phyloP scores from a whole-genome alignment of 2,329 filamentous ascomycete species.

The Paraphaeosphaeria minitans region DNA sequence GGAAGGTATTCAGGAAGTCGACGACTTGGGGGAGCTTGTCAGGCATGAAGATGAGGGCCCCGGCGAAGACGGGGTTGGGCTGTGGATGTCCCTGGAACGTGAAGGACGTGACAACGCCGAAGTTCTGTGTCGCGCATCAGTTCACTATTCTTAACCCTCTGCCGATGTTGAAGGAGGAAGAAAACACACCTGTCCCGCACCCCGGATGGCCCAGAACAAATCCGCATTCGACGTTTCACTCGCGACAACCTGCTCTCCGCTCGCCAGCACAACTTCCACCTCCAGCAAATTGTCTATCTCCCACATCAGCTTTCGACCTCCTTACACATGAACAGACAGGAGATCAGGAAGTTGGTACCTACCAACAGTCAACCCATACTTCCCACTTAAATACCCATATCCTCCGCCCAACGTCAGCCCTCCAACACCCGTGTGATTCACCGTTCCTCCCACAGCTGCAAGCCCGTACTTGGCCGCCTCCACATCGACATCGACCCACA shows the following conservation, averaged over 20 bases:
- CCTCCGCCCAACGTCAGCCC: slow-evolving; percentile 62
- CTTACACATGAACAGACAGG: too few species aligned
- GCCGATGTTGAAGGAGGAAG: neutral
- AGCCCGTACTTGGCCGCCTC: slow-evolving; percentile 57
- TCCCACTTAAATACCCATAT: slow-evolving; percentile 61
- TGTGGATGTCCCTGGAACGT: slow-evolving; percentile 43
- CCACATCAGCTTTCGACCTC: neutral
- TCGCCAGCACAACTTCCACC: slow-evolving; percentile 41
- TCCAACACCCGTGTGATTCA: slow-evolving; percentile 67
- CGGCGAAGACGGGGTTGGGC: slow-evolving; percentile 39
- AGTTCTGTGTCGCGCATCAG: slow-evolving; percentile 25
- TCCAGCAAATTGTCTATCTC: slow-evolving; percentile 45
- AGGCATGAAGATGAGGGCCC: slow-evolving; percentile 45
- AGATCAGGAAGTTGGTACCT: slow-evolving; percentile 16
- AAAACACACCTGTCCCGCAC: slow-evolving; percentile 30
- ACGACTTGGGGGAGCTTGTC: slow-evolving; percentile 35
- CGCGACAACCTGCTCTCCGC: slow-evolving; percentile 43
- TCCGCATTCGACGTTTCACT: slow-evolving; percentile 30
- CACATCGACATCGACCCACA: slow-evolving; percentile 61
- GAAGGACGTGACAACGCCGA: slow-evolving; percentile 51
- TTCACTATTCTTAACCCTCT: neutral
- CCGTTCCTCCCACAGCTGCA: slow-evolving; percentile 66
- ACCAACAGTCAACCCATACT: slow-evolving; percentile 61
- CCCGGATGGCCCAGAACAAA: slow-evolving; percentile 49
- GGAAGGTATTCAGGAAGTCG: slow-evolving; percentile 37